Base-by-base conservation (phyloP, 305 asterid genomes). In the Fraxinus baroniana region DNA sequence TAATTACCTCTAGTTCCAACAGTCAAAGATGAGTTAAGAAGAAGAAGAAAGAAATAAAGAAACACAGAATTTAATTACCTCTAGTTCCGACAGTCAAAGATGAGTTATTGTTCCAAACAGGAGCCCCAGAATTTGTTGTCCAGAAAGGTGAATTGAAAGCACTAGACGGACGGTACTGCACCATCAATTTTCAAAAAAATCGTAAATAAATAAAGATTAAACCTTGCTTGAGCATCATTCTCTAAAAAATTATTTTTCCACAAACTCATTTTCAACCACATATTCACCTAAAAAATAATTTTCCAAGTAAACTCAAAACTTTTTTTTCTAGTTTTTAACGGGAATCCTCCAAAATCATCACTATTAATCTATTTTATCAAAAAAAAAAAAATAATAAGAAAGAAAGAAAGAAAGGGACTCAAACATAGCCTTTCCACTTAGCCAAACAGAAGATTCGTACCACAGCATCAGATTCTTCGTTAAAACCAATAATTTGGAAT, bases 41-140 rank as follows among this genome's bases (percentile, higher is more conserved):
- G 44, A 1, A 37, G 44, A 7, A 37, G 37, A 35, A 33, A 39
- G 49, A 36, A 36, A 36, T 9, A 39, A 39, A 35, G 49, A 5
- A 9, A 44, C 18, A 80, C 32, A 4, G n/a, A 13, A 46, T 49
- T 46, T 49, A 49, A 17, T 52, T 73, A 90, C 93, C 93, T 90
- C 95, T 78, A 26, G 75, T 73, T 74, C 95, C 95, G 9, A 89
- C 90, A 12, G 93, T 91, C 91, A 91, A 64, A 4, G 92, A 88
- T 86, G 89, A 86, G 86, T 90, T 84, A 52, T 91, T 90, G 86
- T 91, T 86, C 90, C 90, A 90, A 32, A 92, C 95, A 13, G 95
- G 95, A 81, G 92, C 90, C 68, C 95, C 95, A 20, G 92, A 87
- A 79, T 92, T 90, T 8, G 95, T 89, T 76, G 95, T 92, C 95